Evolutionary conservation across 2,329 filamentous ascomycete species (phyloP).

Genomic region (Hymenoscyphus repandus): DNA sequence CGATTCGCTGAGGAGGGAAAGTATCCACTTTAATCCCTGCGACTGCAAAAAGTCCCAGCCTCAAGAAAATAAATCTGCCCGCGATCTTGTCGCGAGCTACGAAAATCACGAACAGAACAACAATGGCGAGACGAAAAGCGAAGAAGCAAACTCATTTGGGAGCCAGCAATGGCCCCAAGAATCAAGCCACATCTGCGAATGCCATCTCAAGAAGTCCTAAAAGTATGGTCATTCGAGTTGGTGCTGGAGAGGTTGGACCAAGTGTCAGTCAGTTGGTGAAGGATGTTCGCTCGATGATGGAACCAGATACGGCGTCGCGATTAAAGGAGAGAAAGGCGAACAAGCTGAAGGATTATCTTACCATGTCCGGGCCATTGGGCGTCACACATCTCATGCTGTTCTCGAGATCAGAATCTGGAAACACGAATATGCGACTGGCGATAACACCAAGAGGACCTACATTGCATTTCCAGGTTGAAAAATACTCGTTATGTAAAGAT

Average conservation of each 20-base stretch:
- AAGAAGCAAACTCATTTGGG: constrained; percentile 87
- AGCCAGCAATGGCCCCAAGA: constrained; percentile 46
- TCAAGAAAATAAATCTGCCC: constrained; percentile 23
- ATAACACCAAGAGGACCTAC: constrained; percentile 88
- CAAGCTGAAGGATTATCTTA: constrained; percentile 83
- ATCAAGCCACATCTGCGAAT: constrained; percentile 55
- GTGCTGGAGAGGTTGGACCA: constrained; percentile 85
- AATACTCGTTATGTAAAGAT: constrained; percentile 91
- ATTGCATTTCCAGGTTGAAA: constrained; percentile 88
- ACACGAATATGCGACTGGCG: constrained; percentile 85
- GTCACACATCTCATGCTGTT: constrained; percentile 92
- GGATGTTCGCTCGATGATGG: constrained; percentile 91
- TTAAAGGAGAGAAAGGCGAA: constrained; percentile 88
- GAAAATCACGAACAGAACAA: constrained; percentile 17
- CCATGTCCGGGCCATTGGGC: constrained; percentile 91
- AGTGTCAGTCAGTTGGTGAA: constrained; percentile 87
- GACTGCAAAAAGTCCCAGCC: constrained; percentile 13
- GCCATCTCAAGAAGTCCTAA: constrained; percentile 66
- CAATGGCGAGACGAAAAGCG: constrained; percentile 73
- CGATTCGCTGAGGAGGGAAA: too few relatives aligned
- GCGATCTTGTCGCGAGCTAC: constrained; percentile 8
- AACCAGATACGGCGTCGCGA: constrained; percentile 84
- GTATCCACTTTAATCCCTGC: background rate
- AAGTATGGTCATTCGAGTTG: constrained; percentile 97
- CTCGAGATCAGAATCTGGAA: constrained; percentile 81